Evolutionary conservation across 345 rosid species (phyloP).

Genomic region (Eucalyptus cladocalyx): DNA sequence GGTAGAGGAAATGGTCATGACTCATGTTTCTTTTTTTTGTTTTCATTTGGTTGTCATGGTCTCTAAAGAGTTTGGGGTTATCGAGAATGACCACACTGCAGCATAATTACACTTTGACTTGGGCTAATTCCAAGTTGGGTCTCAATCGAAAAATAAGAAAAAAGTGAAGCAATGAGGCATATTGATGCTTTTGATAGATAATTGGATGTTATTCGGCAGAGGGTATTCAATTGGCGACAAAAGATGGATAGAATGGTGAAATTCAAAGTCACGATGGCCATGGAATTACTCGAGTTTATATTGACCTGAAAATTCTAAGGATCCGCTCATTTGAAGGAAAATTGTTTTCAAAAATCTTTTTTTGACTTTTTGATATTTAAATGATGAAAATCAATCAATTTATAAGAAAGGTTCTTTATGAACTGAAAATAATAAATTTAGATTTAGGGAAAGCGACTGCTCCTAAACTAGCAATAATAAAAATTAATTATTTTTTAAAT

Average conservation of each 20-base stretch:
- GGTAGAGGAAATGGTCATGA: neutral
- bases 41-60: neutral
- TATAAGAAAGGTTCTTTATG: accelerated
- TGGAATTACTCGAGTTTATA: accelerated
- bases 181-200: neutral
- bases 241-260: neutral
- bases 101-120: neutral
- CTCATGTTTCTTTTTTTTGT: neutral
- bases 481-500: neutral
- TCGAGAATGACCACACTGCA: neutral
- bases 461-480: neutral
- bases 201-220: neutral
- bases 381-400: neutral
- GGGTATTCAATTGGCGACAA: neutral
- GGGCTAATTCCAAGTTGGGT: neutral
- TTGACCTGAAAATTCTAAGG: neutral
- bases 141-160: neutral
- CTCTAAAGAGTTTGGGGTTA: neutral
- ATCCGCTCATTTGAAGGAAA: neutral
- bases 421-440: neutral
- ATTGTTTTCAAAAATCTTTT: neutral
- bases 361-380: neutral
- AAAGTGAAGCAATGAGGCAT: neutral
- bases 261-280: neutral
- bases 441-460: accelerated